These are phyloP conservation scores for Porcisia hertigi DNA, from an alignment of 208 protist species.

Conservation along the genomic window DNA sequence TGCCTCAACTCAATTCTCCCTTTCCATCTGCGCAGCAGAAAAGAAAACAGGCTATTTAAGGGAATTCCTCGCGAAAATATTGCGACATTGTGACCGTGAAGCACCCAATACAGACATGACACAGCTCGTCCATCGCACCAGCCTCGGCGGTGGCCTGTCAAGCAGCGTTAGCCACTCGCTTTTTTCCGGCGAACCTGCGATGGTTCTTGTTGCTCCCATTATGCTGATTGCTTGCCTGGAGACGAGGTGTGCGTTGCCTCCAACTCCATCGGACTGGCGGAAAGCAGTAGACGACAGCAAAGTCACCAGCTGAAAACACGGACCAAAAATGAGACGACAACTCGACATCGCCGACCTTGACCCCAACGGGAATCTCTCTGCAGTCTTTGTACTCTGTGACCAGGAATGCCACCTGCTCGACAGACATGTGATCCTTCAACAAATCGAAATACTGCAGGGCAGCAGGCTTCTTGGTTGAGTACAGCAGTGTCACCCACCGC, in stretches of 20 bases:
- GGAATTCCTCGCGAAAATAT: not conserved
- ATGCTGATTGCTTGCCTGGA: not conserved
- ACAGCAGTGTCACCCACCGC: conserved; percentile 68
- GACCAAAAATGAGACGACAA: conserved; percentile 63
- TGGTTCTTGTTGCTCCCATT: not conserved
- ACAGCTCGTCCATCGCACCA: not conserved
- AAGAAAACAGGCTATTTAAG: not conserved
- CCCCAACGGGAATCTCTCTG: conserved; percentile 38
- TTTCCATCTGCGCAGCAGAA: not conserved
- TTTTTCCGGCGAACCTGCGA: conserved; percentile 14
- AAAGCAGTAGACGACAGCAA: conserved; percentile 66
- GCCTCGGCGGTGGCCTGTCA: not conserved
- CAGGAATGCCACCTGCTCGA: conserved; percentile 39
- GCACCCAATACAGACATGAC: not conserved
- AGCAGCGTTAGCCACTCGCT: conserved; percentile 1
- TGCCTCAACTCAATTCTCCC: not conserved
- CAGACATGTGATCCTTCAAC: conserved; percentile 48
- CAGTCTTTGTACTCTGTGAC: conserved; percentile 42
- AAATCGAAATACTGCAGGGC: conserved; percentile 38
- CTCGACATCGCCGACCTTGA: conserved; percentile 36
- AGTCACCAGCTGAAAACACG: conserved; percentile 56
- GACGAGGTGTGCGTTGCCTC: not conserved
- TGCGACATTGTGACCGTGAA: too few species aligned
- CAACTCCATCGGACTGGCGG: conserved; percentile 48
- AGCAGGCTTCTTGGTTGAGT: conserved; percentile 47